Conservation (phyloP, 164 flowering plant species). For the Litsea cubeba region DNA sequence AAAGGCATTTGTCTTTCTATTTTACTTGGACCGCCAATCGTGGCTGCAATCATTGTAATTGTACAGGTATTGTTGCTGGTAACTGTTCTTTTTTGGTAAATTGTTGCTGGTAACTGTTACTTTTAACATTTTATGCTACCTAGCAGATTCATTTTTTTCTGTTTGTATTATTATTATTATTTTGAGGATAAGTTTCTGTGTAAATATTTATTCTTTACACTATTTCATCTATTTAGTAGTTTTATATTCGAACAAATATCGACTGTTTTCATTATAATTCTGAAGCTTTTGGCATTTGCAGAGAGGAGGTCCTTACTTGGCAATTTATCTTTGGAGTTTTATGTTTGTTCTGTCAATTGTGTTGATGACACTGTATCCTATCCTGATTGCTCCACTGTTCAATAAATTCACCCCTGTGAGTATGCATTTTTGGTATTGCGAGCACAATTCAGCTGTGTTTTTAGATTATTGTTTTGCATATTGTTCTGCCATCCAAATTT, state of each 20-base stretch:
- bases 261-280: not conserved
- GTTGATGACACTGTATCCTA: constrained; percentile 93
- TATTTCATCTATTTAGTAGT: not conserved
- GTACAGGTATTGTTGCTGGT: constrained; percentile 54
- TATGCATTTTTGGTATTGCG: constrained; percentile 8
- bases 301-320: constrained; percentile 98
- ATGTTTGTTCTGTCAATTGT: constrained; percentile 83
- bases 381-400: constrained; percentile 95
- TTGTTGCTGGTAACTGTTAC: too few species aligned
- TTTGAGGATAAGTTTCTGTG: not conserved
- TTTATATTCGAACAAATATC: too few species aligned
- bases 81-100: not conserved
- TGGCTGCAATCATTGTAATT: constrained; percentile 82
- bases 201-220: not conserved
- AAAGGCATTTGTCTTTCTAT: constrained; percentile 64
- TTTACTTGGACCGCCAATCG: constrained; percentile 84
- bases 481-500: not conserved
- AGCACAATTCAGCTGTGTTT: not conserved
- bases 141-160: not conserved
- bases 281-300: constrained; percentile 28
- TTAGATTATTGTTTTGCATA: not conserved
- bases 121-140: not conserved
- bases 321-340: constrained; percentile 94
- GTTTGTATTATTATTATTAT: not conserved
- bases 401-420: constrained; percentile 97